Conservation (phyloP, 1,284 basidiomycete genomes). For the Lignosus rhinocerotis region DNA sequence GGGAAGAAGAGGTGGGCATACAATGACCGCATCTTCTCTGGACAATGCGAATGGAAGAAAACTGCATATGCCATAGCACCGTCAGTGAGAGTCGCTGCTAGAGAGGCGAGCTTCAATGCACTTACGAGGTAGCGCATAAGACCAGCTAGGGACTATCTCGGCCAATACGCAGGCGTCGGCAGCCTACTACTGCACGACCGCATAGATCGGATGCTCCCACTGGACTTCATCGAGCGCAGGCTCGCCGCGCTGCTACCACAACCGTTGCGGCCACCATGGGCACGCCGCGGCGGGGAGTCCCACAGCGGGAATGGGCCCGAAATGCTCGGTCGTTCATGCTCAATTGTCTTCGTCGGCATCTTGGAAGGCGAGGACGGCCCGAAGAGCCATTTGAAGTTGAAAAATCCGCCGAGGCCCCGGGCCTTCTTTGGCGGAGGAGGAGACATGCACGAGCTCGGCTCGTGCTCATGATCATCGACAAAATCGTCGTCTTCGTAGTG, state of each 20-base stretch:
- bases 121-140: conserved; percentile 5
- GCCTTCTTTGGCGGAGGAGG: conserved; percentile 20
- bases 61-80: background rate
- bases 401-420: conserved; percentile 26
- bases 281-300: conserved; percentile 26
- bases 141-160: conserved; percentile 20
- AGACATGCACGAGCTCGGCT: conserved; percentile 17
- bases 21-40: background rate
- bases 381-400: conserved; percentile 27
- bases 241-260: conserved; percentile 22
- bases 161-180: conserved; percentile 33
- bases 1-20: background rate
- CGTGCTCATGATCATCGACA: conserved; percentile 29
- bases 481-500: conserved; percentile 34
- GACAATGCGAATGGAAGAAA: background rate
- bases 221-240: conserved; percentile 31
- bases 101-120: background rate
- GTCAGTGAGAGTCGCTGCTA: background rate
- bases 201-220: conserved; percentile 28
- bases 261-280: conserved; percentile 6
- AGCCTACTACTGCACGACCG: conserved; percentile 33
- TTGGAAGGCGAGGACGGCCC: conserved; percentile 13
- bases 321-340: conserved; percentile 32
- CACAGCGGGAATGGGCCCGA: conserved; percentile 38
- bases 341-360: conserved; percentile 14